Conservation (phyloP, 2,329 filamentous ascomycete species). For the Cercospora sesami region DNA sequence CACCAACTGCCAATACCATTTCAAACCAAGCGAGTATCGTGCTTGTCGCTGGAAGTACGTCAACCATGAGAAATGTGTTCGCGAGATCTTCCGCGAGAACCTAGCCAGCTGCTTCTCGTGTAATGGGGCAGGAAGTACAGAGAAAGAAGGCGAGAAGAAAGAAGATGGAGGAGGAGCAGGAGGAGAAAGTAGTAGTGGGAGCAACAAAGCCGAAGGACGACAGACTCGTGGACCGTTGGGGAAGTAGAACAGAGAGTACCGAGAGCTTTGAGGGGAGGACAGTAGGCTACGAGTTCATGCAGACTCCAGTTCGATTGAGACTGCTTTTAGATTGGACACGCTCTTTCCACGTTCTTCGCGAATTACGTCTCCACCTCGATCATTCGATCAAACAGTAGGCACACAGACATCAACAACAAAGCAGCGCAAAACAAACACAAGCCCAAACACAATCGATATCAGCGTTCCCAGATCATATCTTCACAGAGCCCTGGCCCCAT, state of each 20-base stretch:
- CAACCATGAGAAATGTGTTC: not conserved
- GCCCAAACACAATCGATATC: not conserved
- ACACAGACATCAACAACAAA: not conserved
- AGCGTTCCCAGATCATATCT: not conserved
- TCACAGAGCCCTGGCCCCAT: not conserved
- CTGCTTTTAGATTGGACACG: not conserved
- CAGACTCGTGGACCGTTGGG: not conserved
- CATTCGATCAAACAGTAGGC: not conserved
- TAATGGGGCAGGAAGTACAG: not conserved
- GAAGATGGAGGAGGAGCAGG: not conserved
- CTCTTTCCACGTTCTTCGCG: not conserved
- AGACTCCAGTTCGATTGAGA: not conserved
- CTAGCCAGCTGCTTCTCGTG: not conserved
- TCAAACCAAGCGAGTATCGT: not conserved
- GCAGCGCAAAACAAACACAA: not conserved
- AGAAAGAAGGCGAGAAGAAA: not conserved
- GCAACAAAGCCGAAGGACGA: not conserved
- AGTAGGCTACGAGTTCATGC: not conserved
- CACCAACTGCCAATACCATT: slow-evolving; percentile 9
- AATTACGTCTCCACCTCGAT: not conserved
- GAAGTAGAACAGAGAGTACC: not conserved
- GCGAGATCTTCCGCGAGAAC: not conserved
- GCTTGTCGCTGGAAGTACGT: not conserved
- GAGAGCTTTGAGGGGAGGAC: no score
- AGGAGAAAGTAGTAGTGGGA: not conserved